These are phyloP conservation scores for Citrus reticulata DNA, from an alignment of 345 rosid species.

Conservation along the genomic window DNA sequence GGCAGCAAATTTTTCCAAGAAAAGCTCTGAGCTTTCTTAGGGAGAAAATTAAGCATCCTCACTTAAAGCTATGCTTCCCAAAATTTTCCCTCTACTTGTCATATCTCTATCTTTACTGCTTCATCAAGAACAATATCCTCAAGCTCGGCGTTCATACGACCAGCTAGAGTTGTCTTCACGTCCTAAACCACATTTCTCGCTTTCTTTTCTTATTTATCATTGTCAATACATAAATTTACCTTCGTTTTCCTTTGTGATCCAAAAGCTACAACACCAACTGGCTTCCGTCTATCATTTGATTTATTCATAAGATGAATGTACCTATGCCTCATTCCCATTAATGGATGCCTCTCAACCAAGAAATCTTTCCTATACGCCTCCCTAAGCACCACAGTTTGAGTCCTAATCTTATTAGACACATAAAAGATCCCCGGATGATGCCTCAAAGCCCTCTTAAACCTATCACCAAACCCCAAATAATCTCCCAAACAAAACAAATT, in stretches of 20 bases:
- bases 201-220: not conserved
- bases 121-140: not conserved
- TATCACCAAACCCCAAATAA: slow-evolving; percentile 56
- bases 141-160: not conserved
- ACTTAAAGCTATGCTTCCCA: not conserved
- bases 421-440: slow-evolving; percentile 89
- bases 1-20: not conserved
- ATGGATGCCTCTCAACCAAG: slow-evolving; percentile 60
- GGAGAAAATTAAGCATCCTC: not conserved
- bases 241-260: slow-evolving; percentile 4
- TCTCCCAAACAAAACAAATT: slow-evolving; percentile 65
- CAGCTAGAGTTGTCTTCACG: not conserved
- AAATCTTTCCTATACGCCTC: slow-evolving; percentile 73
- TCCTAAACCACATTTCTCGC: not conserved
- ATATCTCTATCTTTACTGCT: not conserved
- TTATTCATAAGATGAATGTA: slow-evolving; percentile 70
- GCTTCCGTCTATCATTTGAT: slow-evolving; percentile 14
- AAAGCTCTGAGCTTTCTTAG: not conserved
- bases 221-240: not conserved
- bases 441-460: slow-evolving; percentile 59
- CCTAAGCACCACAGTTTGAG: slow-evolving; percentile 73
- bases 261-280: not conserved
- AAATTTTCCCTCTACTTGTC: not conserved
- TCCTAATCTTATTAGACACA: slow-evolving; percentile 71
- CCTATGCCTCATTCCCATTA: slow-evolving; percentile 82